These are phyloP conservation scores for Phytophthora chlamydospora DNA, from an alignment of 352 stramenopile genomes.

Conservation along the genomic window DNA sequence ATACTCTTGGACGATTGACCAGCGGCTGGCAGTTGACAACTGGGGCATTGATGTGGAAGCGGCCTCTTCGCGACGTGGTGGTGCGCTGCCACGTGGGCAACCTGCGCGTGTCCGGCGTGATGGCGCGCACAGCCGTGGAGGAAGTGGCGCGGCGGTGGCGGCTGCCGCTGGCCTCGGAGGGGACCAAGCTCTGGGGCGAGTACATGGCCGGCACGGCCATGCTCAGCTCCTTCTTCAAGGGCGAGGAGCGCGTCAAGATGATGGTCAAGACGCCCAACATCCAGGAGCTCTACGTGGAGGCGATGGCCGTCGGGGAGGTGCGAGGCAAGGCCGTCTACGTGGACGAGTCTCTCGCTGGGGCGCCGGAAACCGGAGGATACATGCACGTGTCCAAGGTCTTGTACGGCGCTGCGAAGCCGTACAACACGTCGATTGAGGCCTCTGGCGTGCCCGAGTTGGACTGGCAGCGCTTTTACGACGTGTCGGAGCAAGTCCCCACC, in stretches of 20 bases:
- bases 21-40: conserved; percentile 11
- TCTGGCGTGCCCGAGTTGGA: conserved; percentile 70
- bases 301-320: conserved; percentile 81
- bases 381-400: conserved; percentile 86
- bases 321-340: conserved; percentile 63
- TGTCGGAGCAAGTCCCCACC: conserved; percentile 87
- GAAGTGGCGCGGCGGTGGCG: conserved; percentile 67
- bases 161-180: conserved; percentile 42
- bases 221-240: conserved; percentile 89
- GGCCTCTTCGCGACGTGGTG: conserved; percentile 67
- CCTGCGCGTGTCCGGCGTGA: conserved; percentile 79
- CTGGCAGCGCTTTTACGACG: conserved; percentile 86
- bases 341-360: conserved; percentile 33
- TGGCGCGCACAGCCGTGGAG: conserved; percentile 60
- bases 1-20: conserved; percentile 2
- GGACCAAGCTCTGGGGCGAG: conserved; percentile 79
- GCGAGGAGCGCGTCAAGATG: conserved; percentile 85
- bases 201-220: conserved; percentile 89
- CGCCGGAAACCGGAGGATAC: conserved; percentile 37
- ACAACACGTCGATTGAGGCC: conserved; percentile 74
- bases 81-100: conserved; percentile 81
- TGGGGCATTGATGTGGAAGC: conserved; percentile 48
- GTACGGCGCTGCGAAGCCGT: conserved; percentile 74
- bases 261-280: conserved; percentile 67
- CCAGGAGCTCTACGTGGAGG: conserved; percentile 80